phyloP scores from a whole-genome alignment of 1,139 yeast genomes.

The Suhomyces anneliseae region DNA sequence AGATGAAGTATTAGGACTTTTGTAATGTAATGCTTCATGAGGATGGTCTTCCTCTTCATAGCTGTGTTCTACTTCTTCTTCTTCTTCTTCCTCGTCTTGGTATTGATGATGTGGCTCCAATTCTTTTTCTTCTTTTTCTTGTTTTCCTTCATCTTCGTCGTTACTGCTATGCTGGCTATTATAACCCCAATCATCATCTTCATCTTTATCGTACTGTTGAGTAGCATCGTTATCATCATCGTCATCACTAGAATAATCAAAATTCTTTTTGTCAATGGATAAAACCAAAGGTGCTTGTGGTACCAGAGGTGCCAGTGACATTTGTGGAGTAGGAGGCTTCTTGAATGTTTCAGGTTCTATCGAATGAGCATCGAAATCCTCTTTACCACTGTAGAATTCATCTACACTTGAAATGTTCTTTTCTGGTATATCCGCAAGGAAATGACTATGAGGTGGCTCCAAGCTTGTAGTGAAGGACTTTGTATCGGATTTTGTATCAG shows the following conservation, averaged over 20 bases:
- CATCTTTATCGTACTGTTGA: constrained; percentile 23
- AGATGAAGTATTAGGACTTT: background rate
- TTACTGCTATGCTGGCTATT: constrained; percentile 26
- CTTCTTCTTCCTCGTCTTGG: background rate
- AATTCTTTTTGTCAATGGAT: constrained; percentile 24
- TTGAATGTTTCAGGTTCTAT: background rate
- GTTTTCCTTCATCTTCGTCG: constrained; percentile 9
- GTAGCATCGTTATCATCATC: constrained; percentile 22
- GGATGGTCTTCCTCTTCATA: background rate
- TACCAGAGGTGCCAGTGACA: background rate
- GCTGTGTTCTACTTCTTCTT: background rate
- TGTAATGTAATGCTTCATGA: constrained; percentile 5
- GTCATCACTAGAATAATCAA: constrained; percentile 15
- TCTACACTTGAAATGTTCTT: constrained; percentile 1
- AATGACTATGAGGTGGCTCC: background rate
- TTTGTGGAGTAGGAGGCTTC: background rate
- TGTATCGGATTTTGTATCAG: background rate
- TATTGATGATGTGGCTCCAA: background rate
- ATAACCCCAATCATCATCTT: constrained; percentile 31
- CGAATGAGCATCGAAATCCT: background rate
- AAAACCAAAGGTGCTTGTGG: constrained; percentile 22
- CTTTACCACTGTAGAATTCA: constrained; percentile 4
- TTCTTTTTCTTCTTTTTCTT: background rate
- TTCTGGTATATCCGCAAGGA: background rate
- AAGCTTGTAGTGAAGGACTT: background rate